Evolutionary conservation across 2,329 filamentous ascomycete species (phyloP).

Genomic region (Pseudovirgaria hyperparasitica): DNA sequence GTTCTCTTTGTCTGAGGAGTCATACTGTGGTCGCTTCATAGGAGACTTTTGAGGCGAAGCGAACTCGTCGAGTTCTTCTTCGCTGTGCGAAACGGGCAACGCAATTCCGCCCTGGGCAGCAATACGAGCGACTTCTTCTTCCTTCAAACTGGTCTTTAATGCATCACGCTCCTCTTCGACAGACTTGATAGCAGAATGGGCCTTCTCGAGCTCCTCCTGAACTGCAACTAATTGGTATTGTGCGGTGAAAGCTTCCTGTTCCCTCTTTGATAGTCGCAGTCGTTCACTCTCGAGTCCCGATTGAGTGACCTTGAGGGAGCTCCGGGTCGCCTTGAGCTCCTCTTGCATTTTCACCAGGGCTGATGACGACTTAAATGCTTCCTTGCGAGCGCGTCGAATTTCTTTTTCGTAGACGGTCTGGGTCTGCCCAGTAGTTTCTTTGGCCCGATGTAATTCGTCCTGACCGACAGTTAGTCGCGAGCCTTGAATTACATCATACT

Average conservation of each 20-base stretch:
- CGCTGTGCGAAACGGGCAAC: slow-evolving; percentile 40
- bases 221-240: slow-evolving; percentile 52
- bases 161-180: slow-evolving; percentile 65
- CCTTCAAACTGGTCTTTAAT: slow-evolving; percentile 57
- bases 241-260: slow-evolving; percentile 57
- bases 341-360: slow-evolving; percentile 58
- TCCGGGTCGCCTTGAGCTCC: slow-evolving; percentile 52
- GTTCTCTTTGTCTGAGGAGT: slow-evolving; percentile 34
- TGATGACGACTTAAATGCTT: slow-evolving; percentile 64
- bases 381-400: slow-evolving; percentile 55
- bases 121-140: slow-evolving; percentile 60
- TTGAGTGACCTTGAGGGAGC: slow-evolving; percentile 42
- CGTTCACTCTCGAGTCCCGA: slow-evolving; percentile 51
- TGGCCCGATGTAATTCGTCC: slow-evolving; percentile 58
- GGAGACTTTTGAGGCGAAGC: slow-evolving; percentile 45
- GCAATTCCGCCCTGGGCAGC: slow-evolving; percentile 60
- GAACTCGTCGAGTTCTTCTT: slow-evolving; percentile 49
- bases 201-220: slow-evolving; percentile 54
- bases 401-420: slow-evolving; percentile 56
- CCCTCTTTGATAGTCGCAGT: slow-evolving; percentile 45
- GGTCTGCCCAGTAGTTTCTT: slow-evolving; percentile 45
- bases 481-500: slow-evolving; percentile 30
- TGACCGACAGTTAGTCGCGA: slow-evolving; percentile 35
- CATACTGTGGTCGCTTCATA: slow-evolving; percentile 24
- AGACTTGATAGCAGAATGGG: slow-evolving; percentile 49